Conservation (phyloP, 2,329 filamentous ascomycete genomes). For the Nemania sp. region DNA sequence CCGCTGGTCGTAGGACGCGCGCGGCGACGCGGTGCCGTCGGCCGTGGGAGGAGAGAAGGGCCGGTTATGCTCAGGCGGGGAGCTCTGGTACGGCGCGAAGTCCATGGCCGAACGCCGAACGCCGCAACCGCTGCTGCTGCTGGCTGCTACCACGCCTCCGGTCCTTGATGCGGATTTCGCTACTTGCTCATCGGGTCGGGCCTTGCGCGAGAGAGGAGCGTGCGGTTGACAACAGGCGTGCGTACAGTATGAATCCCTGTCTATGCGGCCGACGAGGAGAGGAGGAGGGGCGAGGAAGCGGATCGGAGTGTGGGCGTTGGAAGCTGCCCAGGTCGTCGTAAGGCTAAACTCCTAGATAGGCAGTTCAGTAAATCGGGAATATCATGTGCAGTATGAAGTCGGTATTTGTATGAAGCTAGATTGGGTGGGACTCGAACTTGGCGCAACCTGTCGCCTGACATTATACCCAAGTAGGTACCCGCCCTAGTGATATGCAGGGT, state of each 20-base stretch:
- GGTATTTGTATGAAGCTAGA: background rate
- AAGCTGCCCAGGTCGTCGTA: too few relatives aligned
- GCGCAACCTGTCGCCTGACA: background rate
- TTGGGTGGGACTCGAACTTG: too few relatives aligned
- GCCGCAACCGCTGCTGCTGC: too few relatives aligned
- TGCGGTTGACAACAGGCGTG: background rate
- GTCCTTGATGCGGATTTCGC: background rate
- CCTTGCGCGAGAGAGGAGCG: background rate
- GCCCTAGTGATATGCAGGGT: slow-evolving; percentile 25
- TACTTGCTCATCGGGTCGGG: background rate
- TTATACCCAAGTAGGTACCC: background rate
- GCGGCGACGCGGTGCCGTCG: slow-evolving; percentile 52
- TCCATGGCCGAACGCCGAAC: slow-evolving; percentile 67
- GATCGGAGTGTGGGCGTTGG: too few relatives aligned
- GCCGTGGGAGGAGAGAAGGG: slow-evolving; percentile 72
- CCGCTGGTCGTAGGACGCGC: slow-evolving; percentile 60
- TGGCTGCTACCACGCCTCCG: background rate
- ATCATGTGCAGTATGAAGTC: background rate
- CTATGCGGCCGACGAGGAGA: too few relatives aligned
- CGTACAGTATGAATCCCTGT: too few relatives aligned
- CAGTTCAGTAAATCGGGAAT: too few relatives aligned
- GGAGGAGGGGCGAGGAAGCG: too few relatives aligned
- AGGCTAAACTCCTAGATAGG: too few relatives aligned
- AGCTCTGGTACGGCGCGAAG: slow-evolving; percentile 96
- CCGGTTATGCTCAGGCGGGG: slow-evolving; percentile 81